Base-by-base conservation (phyloP, 129 eudicot genomes). In the Logfia minima region DNA sequence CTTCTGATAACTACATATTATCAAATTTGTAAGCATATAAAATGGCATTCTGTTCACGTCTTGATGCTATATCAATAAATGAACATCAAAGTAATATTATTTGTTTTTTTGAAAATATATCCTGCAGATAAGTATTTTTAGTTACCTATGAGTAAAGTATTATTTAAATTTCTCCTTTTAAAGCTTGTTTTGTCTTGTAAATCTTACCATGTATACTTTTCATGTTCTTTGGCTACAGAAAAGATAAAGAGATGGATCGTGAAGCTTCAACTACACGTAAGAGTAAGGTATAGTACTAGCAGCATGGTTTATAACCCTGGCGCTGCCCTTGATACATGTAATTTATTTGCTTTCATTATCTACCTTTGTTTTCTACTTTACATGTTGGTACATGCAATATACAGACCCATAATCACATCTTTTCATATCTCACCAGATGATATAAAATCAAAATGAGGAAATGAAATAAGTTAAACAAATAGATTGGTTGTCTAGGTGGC, bases 181-280 rank as follows among this genome's bases (percentile, higher is more conserved):
- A 52, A 58, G 28, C 11, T 35, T 68, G 21, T 71, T 14, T 48
- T 29, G 41, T 74, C 66, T 41, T 77, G 63, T 16, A 11, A 35
- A 21, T 23, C 3, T 51, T 35, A 75, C 61, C 53, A 21, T 62
- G 66, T 56, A 45, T 39, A 53, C 32, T 75, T 79, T 35, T 55
- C 55, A 5, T 63, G 73, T 77, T 68, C 64, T 29, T 64, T 81
- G 71, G 71, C 77, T 81, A 60, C 96, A 94, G 97, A 84, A 84
- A 87, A 82, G 97, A 80, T 29, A 87, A 84, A 58, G 89, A 81
- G 26, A 84, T 31, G 78, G 89, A 79, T 58, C 84, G 55, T 68
- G 91, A 81, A 60, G 73, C 79, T 64, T 29, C 83, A 60, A 39
- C 34, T 75, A 59, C 84, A 74, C 67, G 59, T 34, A 37, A 80